A percentile compares a stretch with the other conserved stretches of the same genome.
phyloP scores from a whole-genome alignment of 768 basidiomycete genomes.

The Cystofilobasidium ferigula region DNA sequence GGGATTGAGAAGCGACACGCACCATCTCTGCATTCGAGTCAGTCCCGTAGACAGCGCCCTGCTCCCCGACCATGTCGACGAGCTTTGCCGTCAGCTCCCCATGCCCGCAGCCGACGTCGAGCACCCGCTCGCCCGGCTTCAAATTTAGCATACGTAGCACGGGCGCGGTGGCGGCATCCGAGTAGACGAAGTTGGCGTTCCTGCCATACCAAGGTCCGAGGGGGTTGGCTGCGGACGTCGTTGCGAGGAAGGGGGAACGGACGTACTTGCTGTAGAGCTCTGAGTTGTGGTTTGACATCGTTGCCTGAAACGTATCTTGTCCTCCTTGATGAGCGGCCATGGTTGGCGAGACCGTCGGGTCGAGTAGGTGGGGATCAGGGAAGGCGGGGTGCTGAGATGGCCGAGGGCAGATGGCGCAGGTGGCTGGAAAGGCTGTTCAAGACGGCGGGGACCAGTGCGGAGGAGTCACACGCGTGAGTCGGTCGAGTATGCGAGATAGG shows the following conservation, averaged over 20 bases:
- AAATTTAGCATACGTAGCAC: constrained; percentile 55
- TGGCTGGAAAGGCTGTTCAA: too few species aligned
- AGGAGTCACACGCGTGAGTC: too few species aligned
- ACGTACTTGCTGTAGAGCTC: constrained; percentile 11
- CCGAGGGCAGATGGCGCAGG: too few species aligned
- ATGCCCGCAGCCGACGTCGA: constrained; percentile 73
- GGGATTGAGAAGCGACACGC: constrained; percentile 26
- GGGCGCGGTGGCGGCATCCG: constrained; percentile 42
- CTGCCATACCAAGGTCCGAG: constrained; percentile 29
- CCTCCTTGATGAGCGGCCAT: constrained; percentile 1
- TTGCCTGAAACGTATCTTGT: neutral
- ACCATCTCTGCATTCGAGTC: constrained; percentile 69
- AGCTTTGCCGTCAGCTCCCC: constrained; percentile 62
- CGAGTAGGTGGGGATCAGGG: too few species aligned
- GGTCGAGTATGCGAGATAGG: too few species aligned
- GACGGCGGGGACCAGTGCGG: too few species aligned
- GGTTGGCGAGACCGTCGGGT: too few species aligned
- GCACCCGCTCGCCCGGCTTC: constrained; percentile 54
- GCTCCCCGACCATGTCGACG: constrained; percentile 45
- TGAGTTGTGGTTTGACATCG: constrained; percentile 5
- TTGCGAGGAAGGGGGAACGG: neutral
- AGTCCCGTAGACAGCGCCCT: constrained; percentile 54
- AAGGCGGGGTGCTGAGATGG: too few species aligned
- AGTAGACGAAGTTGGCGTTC: constrained; percentile 60
- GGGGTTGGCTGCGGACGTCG: neutral